Conservation (phyloP, 208 protist species). For the Wallacemonas sp. region DNA sequence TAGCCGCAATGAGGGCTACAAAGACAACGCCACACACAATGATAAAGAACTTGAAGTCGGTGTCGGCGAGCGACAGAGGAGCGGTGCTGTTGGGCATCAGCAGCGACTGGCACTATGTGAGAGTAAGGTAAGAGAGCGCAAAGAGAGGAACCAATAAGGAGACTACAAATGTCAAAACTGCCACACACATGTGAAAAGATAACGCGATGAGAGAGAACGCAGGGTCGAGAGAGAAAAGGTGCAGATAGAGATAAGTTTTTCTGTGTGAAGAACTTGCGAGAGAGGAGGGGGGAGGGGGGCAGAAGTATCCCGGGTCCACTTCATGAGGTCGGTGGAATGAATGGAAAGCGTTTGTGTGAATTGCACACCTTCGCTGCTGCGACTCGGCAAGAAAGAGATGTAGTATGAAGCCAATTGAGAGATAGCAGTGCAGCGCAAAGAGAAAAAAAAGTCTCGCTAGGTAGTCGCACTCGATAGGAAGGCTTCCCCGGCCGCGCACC, state of each 20-base stretch:
- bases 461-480: no score
- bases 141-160: neutral
- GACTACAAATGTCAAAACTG: no score
- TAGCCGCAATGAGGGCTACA: neutral
- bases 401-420: no score
- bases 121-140: neutral
- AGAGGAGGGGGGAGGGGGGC: no score
- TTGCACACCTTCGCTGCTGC: no score
- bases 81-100: neutral
- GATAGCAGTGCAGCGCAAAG: no score
- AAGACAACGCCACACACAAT: constrained; percentile 8
- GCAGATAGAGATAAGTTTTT: neutral
- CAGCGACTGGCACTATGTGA: neutral
- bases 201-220: neutral
- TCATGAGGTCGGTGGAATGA: neutral
- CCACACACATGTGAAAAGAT: neutral
- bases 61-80: neutral
- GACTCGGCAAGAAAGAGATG: no score
- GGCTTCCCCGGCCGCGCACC: no score
- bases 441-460: no score
- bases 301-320: no score
- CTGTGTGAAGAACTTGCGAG: no score
- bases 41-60: constrained; percentile 7
- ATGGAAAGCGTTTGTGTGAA: neutral
- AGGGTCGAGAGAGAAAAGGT: neutral